Conservation (phyloP, 805 yeast genomes). For the Metschnikowia corniflorae region DNA sequence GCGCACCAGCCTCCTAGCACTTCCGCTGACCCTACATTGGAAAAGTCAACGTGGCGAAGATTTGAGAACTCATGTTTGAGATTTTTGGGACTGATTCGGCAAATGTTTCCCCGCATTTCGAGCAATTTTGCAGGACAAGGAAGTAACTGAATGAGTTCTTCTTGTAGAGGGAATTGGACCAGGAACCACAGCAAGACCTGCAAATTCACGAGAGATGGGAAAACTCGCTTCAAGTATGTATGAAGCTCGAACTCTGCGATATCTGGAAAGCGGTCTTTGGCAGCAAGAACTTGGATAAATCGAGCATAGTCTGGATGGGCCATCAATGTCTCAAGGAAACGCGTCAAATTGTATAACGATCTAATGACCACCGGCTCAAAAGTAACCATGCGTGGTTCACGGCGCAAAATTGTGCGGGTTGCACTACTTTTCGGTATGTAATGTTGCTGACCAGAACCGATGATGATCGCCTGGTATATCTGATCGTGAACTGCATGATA, state of each 20-base stretch:
- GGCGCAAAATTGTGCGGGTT: background rate
- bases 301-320: constrained; percentile 8
- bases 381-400: background rate
- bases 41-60: constrained; percentile 12
- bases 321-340: constrained; percentile 12
- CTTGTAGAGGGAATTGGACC: constrained; percentile 9
- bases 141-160: constrained; percentile 6
- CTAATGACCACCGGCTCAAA: constrained; percentile 14
- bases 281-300: constrained; percentile 7
- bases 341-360: constrained; percentile 15
- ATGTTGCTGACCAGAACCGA: constrained; percentile 13
- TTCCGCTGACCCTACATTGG: constrained; percentile 7
- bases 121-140: constrained; percentile 8
- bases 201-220: constrained; percentile 11
- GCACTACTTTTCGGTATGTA: constrained; percentile 4
- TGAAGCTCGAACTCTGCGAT: constrained; percentile 13
- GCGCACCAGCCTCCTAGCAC: constrained; percentile 3
- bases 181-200: constrained; percentile 13
- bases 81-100: background rate
- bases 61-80: background rate
- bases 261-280: constrained; percentile 13
- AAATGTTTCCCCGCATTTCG: constrained; percentile 14
- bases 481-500: constrained; percentile 7
- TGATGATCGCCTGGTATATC: constrained; percentile 11
- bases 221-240: constrained; percentile 3